Base-by-base conservation (phyloP, 2,329 filamentous ascomycete species). In the Cercospora sp. region DNA sequence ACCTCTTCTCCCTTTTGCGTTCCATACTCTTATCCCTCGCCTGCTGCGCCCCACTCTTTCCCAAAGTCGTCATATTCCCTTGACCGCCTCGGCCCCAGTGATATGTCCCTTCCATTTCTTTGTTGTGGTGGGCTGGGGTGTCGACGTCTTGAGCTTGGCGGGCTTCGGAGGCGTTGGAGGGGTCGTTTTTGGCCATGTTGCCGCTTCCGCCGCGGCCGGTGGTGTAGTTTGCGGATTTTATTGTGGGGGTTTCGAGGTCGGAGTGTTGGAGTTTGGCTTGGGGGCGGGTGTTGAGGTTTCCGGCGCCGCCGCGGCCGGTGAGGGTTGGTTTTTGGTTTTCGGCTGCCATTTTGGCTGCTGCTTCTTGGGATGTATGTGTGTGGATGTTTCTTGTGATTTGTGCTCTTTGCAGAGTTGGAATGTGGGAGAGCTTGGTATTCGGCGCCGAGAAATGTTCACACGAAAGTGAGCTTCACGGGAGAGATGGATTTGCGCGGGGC, bases 181-280 rank as follows among this genome's bases (percentile, higher is more conserved):
- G 66, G 74, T 95, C 90, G 70, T 87, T 88, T 77, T 90, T 89
- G 62, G 91, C 89, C 90, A 97, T 96, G 83, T 96, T 97, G 68
- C 93, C 93, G 4, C 87, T 89, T 69, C 94, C 94, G 65, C 94
- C 94, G 62, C 94, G 91, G 66, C 94, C 94, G 3, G 94, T 97
- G 20, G 94, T 97, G 77, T 94, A 93, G 72, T 92, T 84, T n/a
- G 91, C 82, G 58, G 87, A 87, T 82, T 96, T 97, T 77, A 98
- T 87, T 12, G 88, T 91, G 0, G 94, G 94, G 1, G 93, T 97
- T 75, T 90, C 83, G 70, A 96, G 87, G 76, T 94, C 91, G 71
- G 87, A 81, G 67, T 79, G 71, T 60, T 77, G 75, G 59, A 78
- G 63, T 75, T 75, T 61, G 75, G 75, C 65, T 75, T 75, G 74